Conservation (phyloP, 306 rosid genomes). For the Castanea crenata region DNA sequence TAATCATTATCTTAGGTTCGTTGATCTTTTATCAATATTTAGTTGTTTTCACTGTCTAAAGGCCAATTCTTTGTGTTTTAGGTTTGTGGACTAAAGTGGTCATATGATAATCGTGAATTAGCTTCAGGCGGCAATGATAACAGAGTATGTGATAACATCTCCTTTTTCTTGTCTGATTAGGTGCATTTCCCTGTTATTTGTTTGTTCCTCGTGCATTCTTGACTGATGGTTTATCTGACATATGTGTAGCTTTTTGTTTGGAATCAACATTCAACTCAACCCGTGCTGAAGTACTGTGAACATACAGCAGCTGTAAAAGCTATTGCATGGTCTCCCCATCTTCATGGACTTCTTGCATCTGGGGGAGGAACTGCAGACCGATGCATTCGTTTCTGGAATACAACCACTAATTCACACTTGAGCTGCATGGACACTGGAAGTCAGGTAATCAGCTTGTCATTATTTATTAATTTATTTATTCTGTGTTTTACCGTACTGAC, state of each 20-base stretch:
- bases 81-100: constrained; percentile 99
- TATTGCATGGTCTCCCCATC: constrained; percentile 99
- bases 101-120: constrained; percentile 91
- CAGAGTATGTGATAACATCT: constrained; percentile 53
- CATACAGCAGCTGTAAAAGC: constrained; percentile 99
- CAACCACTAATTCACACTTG: constrained; percentile 89
- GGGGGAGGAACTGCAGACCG: constrained; percentile 99
- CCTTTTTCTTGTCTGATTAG: not conserved
- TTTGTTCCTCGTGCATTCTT: constrained; percentile 23
- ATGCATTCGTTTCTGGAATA: constrained; percentile 97
- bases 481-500: not conserved
- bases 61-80: constrained; percentile 31
- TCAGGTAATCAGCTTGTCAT: constrained; percentile 60
- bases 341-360: constrained; percentile 99
- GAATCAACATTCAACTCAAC: constrained; percentile 97
- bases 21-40: not conserved
- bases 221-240: constrained; percentile 16
- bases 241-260: constrained; percentile 79
- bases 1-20: not conserved
- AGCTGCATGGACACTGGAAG: constrained; percentile 99
- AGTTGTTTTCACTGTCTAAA: constrained; percentile 1
- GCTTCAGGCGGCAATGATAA: constrained; percentile 99
- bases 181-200: constrained; percentile 16
- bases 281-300: constrained; percentile 88
- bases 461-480: not conserved